phyloP scores from a whole-genome alignment of 768 basidiomycete species.

The Daedaleopsis sinensis region DNA sequence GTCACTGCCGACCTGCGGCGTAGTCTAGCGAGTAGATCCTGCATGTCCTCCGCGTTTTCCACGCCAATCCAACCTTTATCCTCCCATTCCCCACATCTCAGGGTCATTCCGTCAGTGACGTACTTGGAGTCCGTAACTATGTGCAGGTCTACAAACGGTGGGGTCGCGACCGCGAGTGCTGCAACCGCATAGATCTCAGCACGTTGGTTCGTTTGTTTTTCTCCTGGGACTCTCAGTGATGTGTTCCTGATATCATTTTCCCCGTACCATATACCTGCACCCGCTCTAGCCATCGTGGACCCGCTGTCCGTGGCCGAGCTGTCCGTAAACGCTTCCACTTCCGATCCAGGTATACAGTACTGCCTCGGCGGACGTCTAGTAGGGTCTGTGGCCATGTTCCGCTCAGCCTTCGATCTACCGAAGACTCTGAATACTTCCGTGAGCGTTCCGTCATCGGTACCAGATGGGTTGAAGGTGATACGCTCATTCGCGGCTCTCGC shows the following conservation, averaged over 20 bases:
- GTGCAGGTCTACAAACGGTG: constrained; percentile 2
- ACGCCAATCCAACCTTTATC: constrained; percentile 5
- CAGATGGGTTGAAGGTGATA: no score
- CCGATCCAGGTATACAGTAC: no score
- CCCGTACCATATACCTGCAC: background rate
- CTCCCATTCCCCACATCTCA: constrained; percentile 2
- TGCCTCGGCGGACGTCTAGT: no score
- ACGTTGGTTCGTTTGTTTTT: background rate
- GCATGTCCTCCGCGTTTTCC: background rate
- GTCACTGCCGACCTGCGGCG: background rate
- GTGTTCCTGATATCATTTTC: background rate
- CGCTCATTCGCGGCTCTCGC: no score
- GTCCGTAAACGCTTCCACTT: no score
- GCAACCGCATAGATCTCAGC: constrained; percentile 23
- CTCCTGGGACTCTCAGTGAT: background rate
- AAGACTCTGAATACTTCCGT: no score
- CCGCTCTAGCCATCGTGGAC: no score
- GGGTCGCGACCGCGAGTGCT: constrained; percentile 1
- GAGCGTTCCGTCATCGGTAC: no score
- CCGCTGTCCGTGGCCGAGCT: no score
- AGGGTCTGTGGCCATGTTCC: no score
- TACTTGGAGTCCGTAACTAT: constrained; percentile 29
- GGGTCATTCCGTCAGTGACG: constrained; percentile 12
- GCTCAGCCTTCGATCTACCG: no score
- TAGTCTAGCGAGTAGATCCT: background rate